These are phyloP conservation scores for Cercospora sojina DNA, from an alignment of 2,329 filamentous ascomycete genomes.

Conservation along the genomic window DNA sequence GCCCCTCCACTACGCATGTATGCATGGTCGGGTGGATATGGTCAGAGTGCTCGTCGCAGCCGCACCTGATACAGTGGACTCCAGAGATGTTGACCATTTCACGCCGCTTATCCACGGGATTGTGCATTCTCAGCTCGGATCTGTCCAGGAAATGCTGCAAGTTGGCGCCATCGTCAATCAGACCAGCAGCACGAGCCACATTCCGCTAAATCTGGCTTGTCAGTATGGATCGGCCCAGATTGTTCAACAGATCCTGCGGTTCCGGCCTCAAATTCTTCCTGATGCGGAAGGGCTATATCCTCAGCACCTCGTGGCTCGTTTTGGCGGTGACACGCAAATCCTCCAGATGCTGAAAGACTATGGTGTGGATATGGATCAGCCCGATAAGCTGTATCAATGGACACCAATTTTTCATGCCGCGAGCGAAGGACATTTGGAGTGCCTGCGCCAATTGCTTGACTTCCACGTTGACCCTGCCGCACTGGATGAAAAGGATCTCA, in stretches of 20 bases:
- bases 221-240: constrained; percentile 86
- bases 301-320: constrained; percentile 92
- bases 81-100: constrained; percentile 95
- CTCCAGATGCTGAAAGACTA: constrained; percentile 78
- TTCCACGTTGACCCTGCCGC: constrained; percentile 75
- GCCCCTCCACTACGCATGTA: constrained; percentile 91
- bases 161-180: constrained; percentile 84
- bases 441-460: constrained; percentile 76
- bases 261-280: constrained; percentile 78
- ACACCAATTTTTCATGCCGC: constrained; percentile 94
- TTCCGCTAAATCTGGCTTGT: constrained; percentile 90
- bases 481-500: constrained; percentile 86
- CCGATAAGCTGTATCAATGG: constrained; percentile 96
- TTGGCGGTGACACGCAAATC: constrained; percentile 76
- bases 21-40: constrained; percentile 77
- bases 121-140: constrained; percentile 78
- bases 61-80: constrained; percentile 73
- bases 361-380: constrained; percentile 85
- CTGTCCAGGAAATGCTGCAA: constrained; percentile 73
- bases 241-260: constrained; percentile 77
- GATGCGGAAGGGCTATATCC: constrained; percentile 95
- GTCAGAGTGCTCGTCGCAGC: constrained; percentile 34
- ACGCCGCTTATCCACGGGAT: constrained; percentile 94
- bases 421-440: constrained; percentile 90
- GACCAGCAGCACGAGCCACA: constrained; percentile 81